Percentiles rank a stretch among this genome's conserved stretches.
Evolutionary conservation across 2,329 filamentous ascomycete genomes (phyloP).

Genomic region (Hymenoscyphus scutula): DNA sequence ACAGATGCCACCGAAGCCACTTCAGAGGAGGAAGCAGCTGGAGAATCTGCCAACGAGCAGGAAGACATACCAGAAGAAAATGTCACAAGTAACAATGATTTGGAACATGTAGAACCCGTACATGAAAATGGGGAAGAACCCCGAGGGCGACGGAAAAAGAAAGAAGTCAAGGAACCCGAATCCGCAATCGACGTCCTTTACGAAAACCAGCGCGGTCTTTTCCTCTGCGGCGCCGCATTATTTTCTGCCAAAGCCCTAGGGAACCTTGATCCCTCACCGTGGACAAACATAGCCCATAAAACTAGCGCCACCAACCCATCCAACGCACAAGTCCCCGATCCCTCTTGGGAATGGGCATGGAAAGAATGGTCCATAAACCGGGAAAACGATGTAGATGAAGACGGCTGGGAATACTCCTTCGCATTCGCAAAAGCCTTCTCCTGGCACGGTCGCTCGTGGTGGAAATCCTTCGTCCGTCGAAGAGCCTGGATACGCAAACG

Average conservation of each 20-base stretch:
- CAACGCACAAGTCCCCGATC: conserved; percentile 90
- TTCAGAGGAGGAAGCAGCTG: background rate
- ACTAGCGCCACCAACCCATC: conserved; percentile 66
- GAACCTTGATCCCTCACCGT: conserved; percentile 79
- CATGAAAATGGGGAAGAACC: conserved; percentile 9
- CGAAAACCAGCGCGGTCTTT: conserved; percentile 90
- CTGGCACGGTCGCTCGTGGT: conserved; percentile 93
- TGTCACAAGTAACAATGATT: background rate
- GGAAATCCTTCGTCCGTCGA: conserved; percentile 89
- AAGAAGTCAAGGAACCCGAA: conserved; percentile 40
- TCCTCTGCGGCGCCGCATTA: conserved; percentile 84
- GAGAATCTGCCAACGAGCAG: conserved; percentile 7
- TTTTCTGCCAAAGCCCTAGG: conserved; percentile 85
- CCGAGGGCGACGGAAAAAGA: conserved; percentile 22
- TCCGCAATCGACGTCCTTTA: conserved; percentile 82
- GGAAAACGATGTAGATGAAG: conserved; percentile 80
- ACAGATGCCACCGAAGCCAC: background rate
- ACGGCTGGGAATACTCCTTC: conserved; percentile 96
- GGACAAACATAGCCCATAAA: conserved; percentile 71
- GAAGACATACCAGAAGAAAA: background rate
- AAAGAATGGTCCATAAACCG: conserved; percentile 63
- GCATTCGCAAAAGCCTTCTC: conserved; percentile 71
- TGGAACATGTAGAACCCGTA: conserved; percentile 9
- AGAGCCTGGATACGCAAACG: conserved; percentile 84
- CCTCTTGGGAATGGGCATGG: conserved; percentile 88